Evolutionary conservation across 2,329 filamentous ascomycete species (phyloP), one percentile per base, ranked within the genome.

Genomic region (Teratosphaeria gauchensis): DNA sequence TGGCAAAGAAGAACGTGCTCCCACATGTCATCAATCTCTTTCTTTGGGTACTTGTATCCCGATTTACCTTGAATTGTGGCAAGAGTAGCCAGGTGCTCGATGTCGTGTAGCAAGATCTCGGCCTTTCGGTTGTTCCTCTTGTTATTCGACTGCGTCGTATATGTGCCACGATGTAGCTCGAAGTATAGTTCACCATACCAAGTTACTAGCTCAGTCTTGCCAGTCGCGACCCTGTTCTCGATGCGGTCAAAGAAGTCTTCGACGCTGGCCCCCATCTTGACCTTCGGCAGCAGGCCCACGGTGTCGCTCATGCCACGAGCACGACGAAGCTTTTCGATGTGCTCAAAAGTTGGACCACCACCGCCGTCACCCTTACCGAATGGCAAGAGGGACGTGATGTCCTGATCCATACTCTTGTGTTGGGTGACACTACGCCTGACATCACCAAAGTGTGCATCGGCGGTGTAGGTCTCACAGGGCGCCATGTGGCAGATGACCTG

Each of bases 121-220:
- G 90, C 82, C 70, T 86, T 88, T 57, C 94, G 84, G 72, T 97
- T 99, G 78, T 95, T 92, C 66, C 85, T 84, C 78, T 99, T 99
- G 79, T 96, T 99, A 76, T 96, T 96, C 60, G 92, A 88, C 73
- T 97, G 67, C 0, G 92, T 96, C 3, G 94, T 99, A 75, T 97
- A 97, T 12, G 92, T 97, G 56, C 94, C 94, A 61, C 94, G 88
- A 72, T 99, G 94, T 54, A 99, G 82, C 75, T 99, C 94, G 73
- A 99, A 96, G 76, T 99, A 99, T 8, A 99, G 82, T 76, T 99
- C 94, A 51, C 94, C 94, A 71, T 96, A 96, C 94, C 94, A 99
- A 1, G 94, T 97, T 28, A 91, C 89, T 57, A 96, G 87, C 19
- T 90, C 81, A 2, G 84, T 83, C 21, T 82, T 82, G 21, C 79